Conservation (phyloP, 2,329 filamentous ascomycete species). For the Bipolaris zeicola region DNA sequence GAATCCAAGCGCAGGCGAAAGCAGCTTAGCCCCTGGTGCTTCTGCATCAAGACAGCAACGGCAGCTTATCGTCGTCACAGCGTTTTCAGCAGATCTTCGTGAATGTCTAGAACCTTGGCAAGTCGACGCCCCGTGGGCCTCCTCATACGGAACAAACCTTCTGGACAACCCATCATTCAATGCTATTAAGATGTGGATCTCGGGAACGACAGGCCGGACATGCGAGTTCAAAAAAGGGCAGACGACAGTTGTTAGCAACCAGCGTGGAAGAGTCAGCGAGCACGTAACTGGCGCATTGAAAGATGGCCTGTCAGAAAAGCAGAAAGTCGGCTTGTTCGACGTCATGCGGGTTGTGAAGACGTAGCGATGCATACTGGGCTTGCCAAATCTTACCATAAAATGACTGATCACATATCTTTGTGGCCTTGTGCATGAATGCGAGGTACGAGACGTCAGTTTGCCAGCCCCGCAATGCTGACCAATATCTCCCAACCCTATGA, state of each 20-base stretch:
- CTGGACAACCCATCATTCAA: constrained; percentile 28
- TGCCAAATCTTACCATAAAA: neutral
- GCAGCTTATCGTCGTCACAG: constrained; percentile 59
- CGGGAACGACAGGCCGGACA: constrained; percentile 55
- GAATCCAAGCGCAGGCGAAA: constrained; percentile 17
- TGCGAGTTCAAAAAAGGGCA: constrained; percentile 48
- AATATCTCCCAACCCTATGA: constrained; percentile 5
- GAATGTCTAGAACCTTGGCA: constrained; percentile 59
- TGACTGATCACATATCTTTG: neutral
- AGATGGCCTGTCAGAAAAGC: constrained; percentile 35
- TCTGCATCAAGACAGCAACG: constrained; percentile 6
- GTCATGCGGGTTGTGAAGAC: constrained; percentile 33
- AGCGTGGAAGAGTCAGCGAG: constrained; percentile 50
- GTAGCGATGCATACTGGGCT: constrained; percentile 2
- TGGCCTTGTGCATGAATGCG: neutral
- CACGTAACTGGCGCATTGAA: constrained; percentile 32
- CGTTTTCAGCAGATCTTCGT: constrained; percentile 61
- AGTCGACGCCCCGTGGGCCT: constrained; percentile 53
- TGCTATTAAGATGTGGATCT: constrained; percentile 51
- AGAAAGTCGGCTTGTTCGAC: constrained; percentile 35
- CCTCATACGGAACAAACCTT: constrained; percentile 62
- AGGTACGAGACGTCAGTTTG: constrained; percentile 5
- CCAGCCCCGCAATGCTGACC: constrained; percentile 27
- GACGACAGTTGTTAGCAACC: constrained; percentile 52
- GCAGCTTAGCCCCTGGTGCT: constrained; percentile 7